A percentile compares a stretch with the other conserved stretches of the same genome.
Evolutionary conservation across 768 basidiomycete genomes (phyloP).

Genomic region (Gautieria morchelliformis): DNA sequence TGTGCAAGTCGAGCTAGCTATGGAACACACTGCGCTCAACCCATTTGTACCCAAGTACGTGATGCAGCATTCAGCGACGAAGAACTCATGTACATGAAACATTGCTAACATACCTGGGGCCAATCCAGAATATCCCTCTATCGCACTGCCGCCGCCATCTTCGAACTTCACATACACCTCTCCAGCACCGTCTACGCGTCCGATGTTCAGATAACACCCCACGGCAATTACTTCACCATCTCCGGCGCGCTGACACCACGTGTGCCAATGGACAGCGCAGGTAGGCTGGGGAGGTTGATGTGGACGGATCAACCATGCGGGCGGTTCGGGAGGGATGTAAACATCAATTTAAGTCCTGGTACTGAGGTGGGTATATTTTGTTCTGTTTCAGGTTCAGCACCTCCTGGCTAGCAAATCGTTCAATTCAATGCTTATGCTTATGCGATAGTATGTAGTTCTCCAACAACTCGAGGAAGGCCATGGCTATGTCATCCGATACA

Average conservation of each 20-base stretch:
- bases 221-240: not conserved
- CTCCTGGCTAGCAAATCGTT: too few species aligned
- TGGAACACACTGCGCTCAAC: not conserved
- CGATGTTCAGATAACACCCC: not conserved
- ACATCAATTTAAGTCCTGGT: not conserved
- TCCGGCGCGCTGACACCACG: not conserved
- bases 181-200: not conserved
- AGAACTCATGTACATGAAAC: not conserved
- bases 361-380: not conserved
- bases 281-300: not conserved
- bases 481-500: not conserved
- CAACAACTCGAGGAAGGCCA: not conserved
- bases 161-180: conserved; percentile 1
- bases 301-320: not conserved
- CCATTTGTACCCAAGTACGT: not conserved
- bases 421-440: not conserved
- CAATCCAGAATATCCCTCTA: not conserved
- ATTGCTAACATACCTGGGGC: not conserved
- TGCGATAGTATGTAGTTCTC: not conserved
- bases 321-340: not conserved
- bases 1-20: not conserved
- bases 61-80: not conserved
- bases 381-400: too few species aligned
- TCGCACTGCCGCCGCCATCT: not conserved
- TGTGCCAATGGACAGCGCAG: too few species aligned